Evolutionary conservation across 1,139 yeast genomes (phyloP), one percentile per base, ranked within the genome.

Genomic region (Wickerhamiella pararugosa): DNA sequence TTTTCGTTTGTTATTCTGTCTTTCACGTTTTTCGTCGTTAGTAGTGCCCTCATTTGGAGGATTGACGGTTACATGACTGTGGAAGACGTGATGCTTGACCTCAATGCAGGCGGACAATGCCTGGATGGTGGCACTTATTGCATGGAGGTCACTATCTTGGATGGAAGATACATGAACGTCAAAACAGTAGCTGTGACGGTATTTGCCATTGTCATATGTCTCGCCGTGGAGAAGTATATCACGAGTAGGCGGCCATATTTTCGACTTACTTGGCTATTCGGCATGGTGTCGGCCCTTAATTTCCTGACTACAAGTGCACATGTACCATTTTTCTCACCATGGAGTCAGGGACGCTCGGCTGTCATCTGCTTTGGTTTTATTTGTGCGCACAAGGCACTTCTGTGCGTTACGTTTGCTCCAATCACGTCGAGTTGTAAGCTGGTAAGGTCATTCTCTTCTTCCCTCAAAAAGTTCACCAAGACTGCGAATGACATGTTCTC

Each of bases 331-430:
- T 59, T 55, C 42, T 42, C 45, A 32, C 54, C 53, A 9, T 46
- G 47, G 49, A 29, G 31, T 1, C 40, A 50, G 32, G 60, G 56
- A 1, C 45, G 53, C 8, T 41, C 48, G 7, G 47, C 51, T 2
- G 36, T 54, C 2, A 51, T 54, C 27, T 56, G 62, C 0, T 39
- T 53, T 42, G 55, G 55, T 1, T 34, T 59, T 32, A 49, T 53
- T 1, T 46, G 54, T n/a, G 52, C 54, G 1, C 43, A 54, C 25
- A 42, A 50, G 25, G 45, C 54, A n/a, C 43, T 51, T 5, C 46
- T 46, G 4, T 43, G 54, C 3, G 37, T 46, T 4, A 21, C 56
- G 3, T 41, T 58, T 6, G 52, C 52, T 39, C 63, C 63, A 2
- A 45, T 48, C 25, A 53, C 61, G 0, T 53, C 61, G 2, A 52